A percentile compares a stretch with the other conserved stretches of the same genome.
Evolutionary conservation across 1,284 basidiomycete genomes (phyloP).

Genomic region (Athelia sp.): DNA sequence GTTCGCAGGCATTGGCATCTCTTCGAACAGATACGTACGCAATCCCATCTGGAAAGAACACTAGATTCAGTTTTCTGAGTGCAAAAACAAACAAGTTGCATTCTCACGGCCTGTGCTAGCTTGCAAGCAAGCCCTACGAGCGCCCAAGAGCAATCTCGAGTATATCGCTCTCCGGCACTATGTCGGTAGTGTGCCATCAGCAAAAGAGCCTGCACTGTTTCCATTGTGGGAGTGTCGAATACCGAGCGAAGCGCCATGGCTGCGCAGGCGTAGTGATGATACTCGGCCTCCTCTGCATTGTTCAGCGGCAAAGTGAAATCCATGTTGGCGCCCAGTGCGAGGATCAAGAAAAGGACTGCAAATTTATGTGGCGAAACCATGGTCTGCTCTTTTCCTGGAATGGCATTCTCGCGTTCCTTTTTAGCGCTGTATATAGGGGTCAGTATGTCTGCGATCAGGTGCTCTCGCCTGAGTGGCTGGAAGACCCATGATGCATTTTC

Average conservation of each 20-base stretch:
- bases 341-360: background rate
- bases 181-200: conserved; percentile 49
- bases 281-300: no score
- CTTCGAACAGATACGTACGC: conserved; percentile 32
- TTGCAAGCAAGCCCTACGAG: conserved; percentile 56
- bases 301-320: background rate
- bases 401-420: background rate
- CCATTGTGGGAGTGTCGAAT: conserved; percentile 60
- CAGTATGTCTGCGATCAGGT: background rate
- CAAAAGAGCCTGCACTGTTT: conserved; percentile 58
- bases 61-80: conserved; percentile 3
- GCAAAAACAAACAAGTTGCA: background rate
- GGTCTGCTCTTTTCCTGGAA: background rate
- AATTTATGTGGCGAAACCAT: background rate
- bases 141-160: conserved; percentile 45
- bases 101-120: conserved; percentile 47
- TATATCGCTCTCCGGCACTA: conserved; percentile 25
- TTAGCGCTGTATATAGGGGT: background rate
- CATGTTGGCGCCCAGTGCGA: background rate
- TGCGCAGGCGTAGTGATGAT: no score
- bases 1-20: conserved; percentile 14
- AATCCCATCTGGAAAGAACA: conserved; percentile 40
- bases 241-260: conserved; percentile 45
- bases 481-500: background rate
- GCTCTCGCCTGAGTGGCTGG: background rate